Conservation (phyloP, 768 basidiomycete genomes). For the Kwoniella dejecticola region DNA sequence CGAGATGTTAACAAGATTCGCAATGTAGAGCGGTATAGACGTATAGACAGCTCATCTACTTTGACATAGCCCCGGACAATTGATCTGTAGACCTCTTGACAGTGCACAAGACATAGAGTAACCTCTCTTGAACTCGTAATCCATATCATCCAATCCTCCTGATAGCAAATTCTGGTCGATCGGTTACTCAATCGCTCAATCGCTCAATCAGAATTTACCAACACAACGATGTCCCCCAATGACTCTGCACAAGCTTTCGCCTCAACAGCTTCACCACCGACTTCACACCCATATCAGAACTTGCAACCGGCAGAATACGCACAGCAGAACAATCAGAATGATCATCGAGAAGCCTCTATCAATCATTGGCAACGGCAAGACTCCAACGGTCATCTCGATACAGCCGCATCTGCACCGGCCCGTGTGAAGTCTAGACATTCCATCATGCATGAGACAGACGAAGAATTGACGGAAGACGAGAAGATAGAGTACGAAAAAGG, state of each 20-base stretch:
- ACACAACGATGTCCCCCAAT: background rate
- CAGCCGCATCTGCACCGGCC: background rate
- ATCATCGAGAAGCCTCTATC: no score
- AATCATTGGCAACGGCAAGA: no score
- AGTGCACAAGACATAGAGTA: no score
- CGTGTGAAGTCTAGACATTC: constrained; percentile 3
- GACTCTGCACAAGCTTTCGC: no score
- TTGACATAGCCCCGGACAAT: no score
- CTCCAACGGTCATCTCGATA: background rate
- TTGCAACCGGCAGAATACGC: background rate
- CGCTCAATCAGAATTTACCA: background rate
- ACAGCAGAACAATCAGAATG: no score
- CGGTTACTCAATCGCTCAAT: no score
- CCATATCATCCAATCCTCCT: no score
- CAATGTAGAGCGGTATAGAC: background rate
- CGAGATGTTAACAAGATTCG: background rate
- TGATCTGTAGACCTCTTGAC: no score
- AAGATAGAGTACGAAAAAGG: constrained; percentile 45
- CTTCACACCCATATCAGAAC: background rate
- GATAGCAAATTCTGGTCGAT: no score
- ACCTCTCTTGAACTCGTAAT: no score
- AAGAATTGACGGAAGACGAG: constrained; percentile 48
- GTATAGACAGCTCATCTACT: background rate
- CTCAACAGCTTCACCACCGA: background rate
- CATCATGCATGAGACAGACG: constrained; percentile 32